Percentiles rank a stretch among this genome's conserved stretches.
These are phyloP conservation scores for Aspergillus ostianus DNA, from an alignment of 495 filamentous ascomycete species.

Conservation along the genomic window DNA sequence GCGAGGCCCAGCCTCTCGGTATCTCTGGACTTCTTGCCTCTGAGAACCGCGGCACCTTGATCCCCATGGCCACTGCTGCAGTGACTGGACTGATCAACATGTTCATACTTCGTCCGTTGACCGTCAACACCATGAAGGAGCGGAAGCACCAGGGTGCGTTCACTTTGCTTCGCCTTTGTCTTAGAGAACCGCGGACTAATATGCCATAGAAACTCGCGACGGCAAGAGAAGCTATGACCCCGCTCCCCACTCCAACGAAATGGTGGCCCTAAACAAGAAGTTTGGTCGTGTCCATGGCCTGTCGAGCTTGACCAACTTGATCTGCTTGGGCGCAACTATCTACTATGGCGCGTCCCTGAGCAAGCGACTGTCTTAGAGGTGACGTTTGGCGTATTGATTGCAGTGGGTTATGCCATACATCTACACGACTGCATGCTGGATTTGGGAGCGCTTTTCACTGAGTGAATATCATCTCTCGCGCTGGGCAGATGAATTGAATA, in stretches of 20 bases:
- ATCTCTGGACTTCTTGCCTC: conserved; percentile 55
- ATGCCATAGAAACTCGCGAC: conserved; percentile 62
- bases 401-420: background rate
- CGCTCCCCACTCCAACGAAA: conserved; percentile 73
- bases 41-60: conserved; percentile 55
- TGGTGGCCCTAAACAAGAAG: conserved; percentile 74
- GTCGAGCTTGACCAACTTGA: conserved; percentile 72
- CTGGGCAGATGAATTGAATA: too few species aligned
- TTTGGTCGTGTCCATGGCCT: conserved; percentile 79
- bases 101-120: conserved; percentile 65
- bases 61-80: conserved; percentile 65
- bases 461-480: background rate
- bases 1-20: conserved; percentile 36
- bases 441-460: background rate
- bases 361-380: conserved; percentile 42
- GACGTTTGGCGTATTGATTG: background rate
- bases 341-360: conserved; percentile 73
- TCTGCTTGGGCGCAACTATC: conserved; percentile 61
- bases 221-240: conserved; percentile 79
- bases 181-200: background rate
- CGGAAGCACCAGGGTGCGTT: conserved; percentile 72
- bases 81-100: conserved; percentile 65
- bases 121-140: conserved; percentile 67
- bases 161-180: background rate
- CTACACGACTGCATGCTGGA: background rate